phyloP scores from a whole-genome alignment of 768 basidiomycete genomes.

The Mycena chlorophos region DNA sequence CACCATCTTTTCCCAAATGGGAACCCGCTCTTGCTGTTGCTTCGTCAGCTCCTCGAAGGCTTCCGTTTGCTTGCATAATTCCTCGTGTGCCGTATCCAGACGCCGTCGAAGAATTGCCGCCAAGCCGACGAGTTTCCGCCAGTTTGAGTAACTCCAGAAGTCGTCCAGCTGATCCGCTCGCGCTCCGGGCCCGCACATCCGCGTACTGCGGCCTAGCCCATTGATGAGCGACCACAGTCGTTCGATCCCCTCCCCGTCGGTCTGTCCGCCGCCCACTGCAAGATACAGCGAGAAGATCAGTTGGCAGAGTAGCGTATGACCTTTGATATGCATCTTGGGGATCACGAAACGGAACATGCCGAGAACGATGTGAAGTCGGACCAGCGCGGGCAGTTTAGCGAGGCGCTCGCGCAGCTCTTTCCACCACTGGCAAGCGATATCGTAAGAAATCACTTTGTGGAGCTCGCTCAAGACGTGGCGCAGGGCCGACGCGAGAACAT shows the following conservation, averaged over 20 bases:
- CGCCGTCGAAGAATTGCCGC: slow-evolving; percentile 12
- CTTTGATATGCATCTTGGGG: slow-evolving; percentile 32
- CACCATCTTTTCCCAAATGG: neutral
- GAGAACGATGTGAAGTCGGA: slow-evolving; percentile 12
- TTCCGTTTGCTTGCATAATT: neutral
- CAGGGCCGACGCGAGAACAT: slow-evolving; percentile 26
- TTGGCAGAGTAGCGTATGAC: slow-evolving; percentile 26
- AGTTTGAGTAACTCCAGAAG: slow-evolving; percentile 29
- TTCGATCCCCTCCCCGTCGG: slow-evolving; percentile 38
- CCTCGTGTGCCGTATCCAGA: neutral
- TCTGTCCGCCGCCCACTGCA: slow-evolving; percentile 26
- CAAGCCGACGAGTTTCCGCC: slow-evolving; percentile 26
- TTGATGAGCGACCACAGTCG: slow-evolving; percentile 30
- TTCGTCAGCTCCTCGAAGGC: neutral
- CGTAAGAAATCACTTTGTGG: slow-evolving; percentile 28
- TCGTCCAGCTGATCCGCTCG: slow-evolving; percentile 29
- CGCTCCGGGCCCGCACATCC: slow-evolving; percentile 36
- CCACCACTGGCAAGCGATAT: slow-evolving; percentile 35
- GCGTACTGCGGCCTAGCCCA: slow-evolving; percentile 27
- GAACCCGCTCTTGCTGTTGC: neutral
- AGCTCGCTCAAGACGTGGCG: slow-evolving; percentile 11
- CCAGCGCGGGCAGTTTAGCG: slow-evolving; percentile 12
- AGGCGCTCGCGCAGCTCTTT: slow-evolving; percentile 22
- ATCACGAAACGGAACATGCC: slow-evolving; percentile 22
- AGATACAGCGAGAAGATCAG: slow-evolving; percentile 26